phyloP scores from a whole-genome alignment of 805 yeast genomes.

The Yamadazyma endophytica region DNA sequence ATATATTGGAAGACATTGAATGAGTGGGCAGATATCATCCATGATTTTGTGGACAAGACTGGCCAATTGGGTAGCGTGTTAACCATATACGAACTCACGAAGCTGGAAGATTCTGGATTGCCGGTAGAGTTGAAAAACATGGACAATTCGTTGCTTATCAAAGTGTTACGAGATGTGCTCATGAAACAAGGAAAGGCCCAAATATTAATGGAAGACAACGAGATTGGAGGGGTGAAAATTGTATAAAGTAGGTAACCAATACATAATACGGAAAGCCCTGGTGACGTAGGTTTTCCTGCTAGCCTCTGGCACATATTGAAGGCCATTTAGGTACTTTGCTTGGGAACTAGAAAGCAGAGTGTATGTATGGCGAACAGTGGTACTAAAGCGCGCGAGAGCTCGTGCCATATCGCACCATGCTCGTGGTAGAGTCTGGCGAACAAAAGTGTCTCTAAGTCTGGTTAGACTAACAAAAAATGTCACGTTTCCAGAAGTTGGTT shows the following conservation, averaged over 20 bases:
- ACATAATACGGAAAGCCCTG: background rate
- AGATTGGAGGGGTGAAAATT: slow-evolving; percentile 75
- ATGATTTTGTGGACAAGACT: slow-evolving; percentile 49
- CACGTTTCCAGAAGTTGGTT: no score
- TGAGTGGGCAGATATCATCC: slow-evolving; percentile 35
- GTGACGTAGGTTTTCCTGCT: slow-evolving; percentile 1
- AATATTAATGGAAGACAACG: slow-evolving; percentile 55
- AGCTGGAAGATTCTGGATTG: slow-evolving; percentile 53
- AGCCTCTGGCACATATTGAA: slow-evolving; percentile 8
- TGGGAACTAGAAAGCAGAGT: no score
- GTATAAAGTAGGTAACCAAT: slow-evolving; percentile 24
- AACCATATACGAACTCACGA: slow-evolving; percentile 75
- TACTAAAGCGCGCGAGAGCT: no score
- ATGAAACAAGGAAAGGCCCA: slow-evolving; percentile 71
- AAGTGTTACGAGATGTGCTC: slow-evolving; percentile 50
- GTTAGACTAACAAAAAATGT: no score
- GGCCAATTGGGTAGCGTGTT: slow-evolving; percentile 77
- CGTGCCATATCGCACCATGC: no score
- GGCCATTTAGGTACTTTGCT: no score
- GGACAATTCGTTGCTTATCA: slow-evolving; percentile 51
- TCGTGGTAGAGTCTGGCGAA: no score
- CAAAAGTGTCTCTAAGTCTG: no score
- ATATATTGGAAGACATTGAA: slow-evolving; percentile 56
- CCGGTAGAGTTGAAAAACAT: slow-evolving; percentile 61
- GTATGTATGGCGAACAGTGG: no score